Base-by-base conservation (phyloP, 768 basidiomycete genomes). In the Candolleomyces efflorescens region DNA sequence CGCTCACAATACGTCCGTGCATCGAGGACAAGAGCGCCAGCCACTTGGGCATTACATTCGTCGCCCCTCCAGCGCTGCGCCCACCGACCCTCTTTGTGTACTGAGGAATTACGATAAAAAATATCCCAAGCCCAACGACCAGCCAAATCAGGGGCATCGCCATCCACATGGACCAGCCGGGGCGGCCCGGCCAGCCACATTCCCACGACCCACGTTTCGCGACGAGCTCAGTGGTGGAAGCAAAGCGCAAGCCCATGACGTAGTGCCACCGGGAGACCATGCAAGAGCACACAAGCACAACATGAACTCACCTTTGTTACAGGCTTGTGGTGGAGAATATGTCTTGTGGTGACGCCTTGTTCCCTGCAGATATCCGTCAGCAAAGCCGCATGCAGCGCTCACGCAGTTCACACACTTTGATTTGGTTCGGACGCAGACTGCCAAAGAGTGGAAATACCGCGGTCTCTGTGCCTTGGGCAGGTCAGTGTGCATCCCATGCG, bases 181-280 rank as follows among this genome's bases (percentile, higher is more conserved):
- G 58, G 53, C 64, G 50, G 43, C 39, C 55, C 70, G 70, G 69
- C 38, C 66, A 66, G 65, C 54, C 59, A 18, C 39, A 27, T 65
- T 69, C 68, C 65, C 69, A 68, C 68, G 66, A 63, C 69, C 69
- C 74, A 77, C 75, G 75, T 77, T 77, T 69, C 56, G 58, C 74
- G 64, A 70, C 73, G 74, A 74, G 65, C 69, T 62, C 63, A 52
- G 32, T 32, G 32, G 32, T 7, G 6, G 32, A 5, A 32, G n/a
- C n/a, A 32, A 32, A 32, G 32, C 15, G 27, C n/a, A 27, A 54
- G 56, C 37, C n/a, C 59, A 69, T 67, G 68, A 67, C 66, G 69
- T 68, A 67, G 64, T 61, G 59, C 54, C 11, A 23, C 20, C 36
- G 52, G 54, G 50, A 27, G 15, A 50, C 58, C 58, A 54, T 59